These are phyloP conservation scores for Sclerotinia minor DNA, from an alignment of 2,329 filamentous ascomycete genomes.

Conservation along the genomic window DNA sequence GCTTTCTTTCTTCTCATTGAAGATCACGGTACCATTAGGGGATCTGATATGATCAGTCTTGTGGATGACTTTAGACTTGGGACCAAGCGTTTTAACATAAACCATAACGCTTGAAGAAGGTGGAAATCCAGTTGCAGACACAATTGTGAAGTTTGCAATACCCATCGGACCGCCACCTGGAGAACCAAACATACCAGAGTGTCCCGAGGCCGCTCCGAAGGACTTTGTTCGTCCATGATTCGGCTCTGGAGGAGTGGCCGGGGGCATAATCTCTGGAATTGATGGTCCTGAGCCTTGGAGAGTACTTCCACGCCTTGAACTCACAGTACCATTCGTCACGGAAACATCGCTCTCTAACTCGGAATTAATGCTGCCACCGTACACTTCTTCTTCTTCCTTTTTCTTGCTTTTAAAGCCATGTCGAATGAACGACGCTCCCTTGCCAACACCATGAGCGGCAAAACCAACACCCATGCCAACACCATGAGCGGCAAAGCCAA, in stretches of 20 bases:
- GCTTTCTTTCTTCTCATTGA: constrained; percentile 64
- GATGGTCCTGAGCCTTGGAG: constrained; percentile 23
- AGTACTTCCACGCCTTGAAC: constrained; percentile 31
- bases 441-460: constrained; percentile 67
- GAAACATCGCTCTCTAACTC: constrained; percentile 46
- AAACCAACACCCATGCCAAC: constrained; percentile 79
- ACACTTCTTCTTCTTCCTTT: constrained; percentile 47
- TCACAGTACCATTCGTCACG: constrained; percentile 41
- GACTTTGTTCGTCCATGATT: constrained; percentile 53
- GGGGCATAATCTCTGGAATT: constrained; percentile 25
- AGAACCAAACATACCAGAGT: constrained; percentile 59
- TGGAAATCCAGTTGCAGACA: constrained; percentile 78
- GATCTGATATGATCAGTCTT: constrained; percentile 92
- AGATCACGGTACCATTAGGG: constrained; percentile 62
- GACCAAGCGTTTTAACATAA: constrained; percentile 63
- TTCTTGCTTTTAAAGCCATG: constrained; percentile 78
- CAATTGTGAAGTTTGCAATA: constrained; percentile 75
- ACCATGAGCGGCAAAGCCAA: constrained; percentile 63
- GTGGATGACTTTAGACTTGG: constrained; percentile 76
- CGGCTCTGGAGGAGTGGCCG: constrained; percentile 36
- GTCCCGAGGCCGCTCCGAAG: constrained; percentile 63
- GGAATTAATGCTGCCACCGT: constrained; percentile 27
- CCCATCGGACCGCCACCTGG: constrained; percentile 61
- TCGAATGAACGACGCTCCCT: constrained; percentile 86
- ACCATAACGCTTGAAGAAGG: constrained; percentile 77